Percentiles rank a stretch among this genome's conserved stretches.
Conservation (phyloP, 2,329 filamentous ascomycete genomes). For the Didymella sp. region DNA sequence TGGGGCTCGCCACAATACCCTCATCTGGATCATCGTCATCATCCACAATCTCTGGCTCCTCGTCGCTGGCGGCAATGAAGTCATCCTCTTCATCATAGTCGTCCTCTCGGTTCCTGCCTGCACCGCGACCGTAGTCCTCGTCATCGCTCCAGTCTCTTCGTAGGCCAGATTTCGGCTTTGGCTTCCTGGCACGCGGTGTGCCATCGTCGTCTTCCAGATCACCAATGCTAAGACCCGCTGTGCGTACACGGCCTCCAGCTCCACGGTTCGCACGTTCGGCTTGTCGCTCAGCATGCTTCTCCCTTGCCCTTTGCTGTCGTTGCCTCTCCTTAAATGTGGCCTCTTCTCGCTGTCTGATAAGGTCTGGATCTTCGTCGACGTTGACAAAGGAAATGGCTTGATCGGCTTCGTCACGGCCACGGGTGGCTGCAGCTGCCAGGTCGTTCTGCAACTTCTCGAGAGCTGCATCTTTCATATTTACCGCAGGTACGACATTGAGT, state of each 20-base stretch:
- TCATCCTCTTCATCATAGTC: constrained; percentile 83
- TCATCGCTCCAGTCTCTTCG: constrained; percentile 69
- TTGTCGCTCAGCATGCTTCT: constrained; percentile 71
- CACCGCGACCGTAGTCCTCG: constrained; percentile 72
- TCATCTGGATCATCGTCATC: constrained; percentile 64
- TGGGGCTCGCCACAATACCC: constrained; percentile 53
- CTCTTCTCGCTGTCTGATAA: constrained; percentile 76
- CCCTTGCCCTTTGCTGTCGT: constrained; percentile 66
- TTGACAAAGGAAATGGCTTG: constrained; percentile 70
- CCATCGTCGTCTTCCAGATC: constrained; percentile 65
- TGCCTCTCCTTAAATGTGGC: constrained; percentile 75
- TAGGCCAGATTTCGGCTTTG: constrained; percentile 47
- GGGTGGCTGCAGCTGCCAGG: constrained; percentile 68
- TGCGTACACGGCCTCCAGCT: constrained; percentile 59
- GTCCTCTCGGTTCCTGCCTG: constrained; percentile 67
- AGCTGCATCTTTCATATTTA: constrained; percentile 73
- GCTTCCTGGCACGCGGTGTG: constrained; percentile 38
- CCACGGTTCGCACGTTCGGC: constrained; percentile 62
- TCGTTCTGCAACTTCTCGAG: constrained; percentile 71
- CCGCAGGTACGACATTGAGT: constrained; percentile 71
- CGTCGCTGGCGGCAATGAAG: constrained; percentile 77
- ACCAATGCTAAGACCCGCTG: constrained; percentile 64
- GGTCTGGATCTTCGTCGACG: constrained; percentile 75
- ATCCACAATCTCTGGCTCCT: constrained; percentile 69
- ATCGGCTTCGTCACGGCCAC: constrained; percentile 54